Percentiles rank a stretch among this genome's conserved stretches.
Evolutionary conservation across 2,329 filamentous ascomycete species (phyloP).

Genomic region (Lithohypha guttulata): DNA sequence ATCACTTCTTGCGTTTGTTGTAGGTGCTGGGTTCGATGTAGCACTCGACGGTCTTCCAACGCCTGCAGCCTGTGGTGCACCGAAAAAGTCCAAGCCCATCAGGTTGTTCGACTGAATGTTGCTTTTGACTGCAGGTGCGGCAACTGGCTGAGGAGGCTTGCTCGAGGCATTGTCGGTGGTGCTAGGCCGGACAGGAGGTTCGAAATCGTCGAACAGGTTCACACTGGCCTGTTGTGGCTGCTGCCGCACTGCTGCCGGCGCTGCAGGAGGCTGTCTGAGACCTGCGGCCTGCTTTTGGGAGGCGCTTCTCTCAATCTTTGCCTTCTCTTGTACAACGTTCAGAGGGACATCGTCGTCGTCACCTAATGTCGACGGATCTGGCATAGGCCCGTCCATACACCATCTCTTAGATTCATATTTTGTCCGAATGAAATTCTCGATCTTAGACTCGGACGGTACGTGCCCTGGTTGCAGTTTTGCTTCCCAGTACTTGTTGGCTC

Average conservation of each 20-base stretch:
- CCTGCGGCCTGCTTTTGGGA: constrained; percentile 40
- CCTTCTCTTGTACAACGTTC: constrained; percentile 59
- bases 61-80: constrained; percentile 54
- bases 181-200: constrained; percentile 57
- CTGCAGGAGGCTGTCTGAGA: constrained; percentile 23
- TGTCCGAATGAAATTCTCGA: constrained; percentile 98
- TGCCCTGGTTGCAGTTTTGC: constrained; percentile 84
- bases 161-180: constrained; percentile 57
- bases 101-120: constrained; percentile 65
- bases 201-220: constrained; percentile 75
- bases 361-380: constrained; percentile 81
- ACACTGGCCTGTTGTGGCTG: constrained; percentile 42
- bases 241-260: constrained; percentile 30
- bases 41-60: constrained; percentile 70
- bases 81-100: constrained; percentile 86
- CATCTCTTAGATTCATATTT: constrained; percentile 98
- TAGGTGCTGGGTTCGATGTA: constrained; percentile 49
- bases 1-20: constrained; percentile 70
- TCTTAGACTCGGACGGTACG: constrained; percentile 91
- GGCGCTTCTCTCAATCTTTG: constrained; percentile 51
- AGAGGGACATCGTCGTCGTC: constrained; percentile 67
- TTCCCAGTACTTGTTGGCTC: constrained; percentile 98
- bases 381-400: constrained; percentile 96
- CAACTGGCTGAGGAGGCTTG: constrained; percentile 51
- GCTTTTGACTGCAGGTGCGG: constrained; percentile 48